Base-by-base conservation (phyloP, 768 basidiomycete species). In the Boletus speciosus region DNA sequence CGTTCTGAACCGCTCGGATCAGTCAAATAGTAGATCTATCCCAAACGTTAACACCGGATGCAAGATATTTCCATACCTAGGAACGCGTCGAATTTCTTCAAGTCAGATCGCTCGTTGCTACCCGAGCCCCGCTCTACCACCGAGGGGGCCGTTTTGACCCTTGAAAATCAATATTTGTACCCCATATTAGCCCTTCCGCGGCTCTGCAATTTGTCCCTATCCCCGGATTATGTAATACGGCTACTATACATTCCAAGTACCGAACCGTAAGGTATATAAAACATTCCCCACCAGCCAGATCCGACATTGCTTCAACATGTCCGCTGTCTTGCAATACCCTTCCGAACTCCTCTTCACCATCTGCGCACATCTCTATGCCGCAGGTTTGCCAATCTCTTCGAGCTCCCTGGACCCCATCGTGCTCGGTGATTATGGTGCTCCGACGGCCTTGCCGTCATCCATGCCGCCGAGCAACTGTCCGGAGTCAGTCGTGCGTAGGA, bases 321-420 rank as follows among this genome's bases (percentile, higher is more conserved):
- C 66, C 38, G 52, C 64, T 43, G 67, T 74, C 39, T 51, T 64
- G 36, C 76, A 79, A 56, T 90, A 80, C 67, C 90, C 90, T 7
- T 76, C 84, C 8, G 90, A 93, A 63, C 70, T 93, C 15, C 78
- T 90, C 51, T 81, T 81, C 54, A 73, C 82, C 31, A 85, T 94
- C 55, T 92, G 88, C 60, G 81, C 85, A 0, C 78, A 87, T 51
- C 74, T 93, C 35, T 90, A 84, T 63, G 78, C 80, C 6, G 74
- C 84, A 29, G 82, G 84, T 55, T 70, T 86, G 5, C 82, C 83
- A 10, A 76, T 85, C 8, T 43, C 72, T 10, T 51, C 63, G 4
- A 74, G 80, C 7, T 86, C 88, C 34, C 79, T 93, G 59, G 90
- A 93, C 66, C 89, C 91, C 29, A 76, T 86, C 48, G 71, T 85